These are phyloP conservation scores for Populus euphratica DNA, from an alignment of 345 rosid genomes.

Conservation along the genomic window DNA sequence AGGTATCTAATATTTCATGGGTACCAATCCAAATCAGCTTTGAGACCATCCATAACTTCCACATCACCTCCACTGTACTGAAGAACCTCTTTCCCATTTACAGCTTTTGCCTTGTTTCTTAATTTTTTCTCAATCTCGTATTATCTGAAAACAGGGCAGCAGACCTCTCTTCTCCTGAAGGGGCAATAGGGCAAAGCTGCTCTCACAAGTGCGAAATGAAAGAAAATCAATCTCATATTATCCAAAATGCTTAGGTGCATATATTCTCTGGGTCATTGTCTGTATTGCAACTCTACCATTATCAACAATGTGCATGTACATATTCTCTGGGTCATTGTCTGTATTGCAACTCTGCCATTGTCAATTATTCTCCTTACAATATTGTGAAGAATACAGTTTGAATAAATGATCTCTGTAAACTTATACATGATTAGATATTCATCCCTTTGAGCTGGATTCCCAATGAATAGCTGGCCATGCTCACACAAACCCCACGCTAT, in stretches of 20 bases:
- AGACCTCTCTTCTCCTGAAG: too few species aligned
- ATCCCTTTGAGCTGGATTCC: not conserved
- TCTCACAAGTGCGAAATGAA: too few species aligned
- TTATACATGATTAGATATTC: not conserved
- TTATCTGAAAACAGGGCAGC: too few species aligned
- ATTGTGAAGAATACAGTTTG: not conserved
- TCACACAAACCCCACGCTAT: slow-evolving; percentile 1
- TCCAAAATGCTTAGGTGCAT: too few species aligned
- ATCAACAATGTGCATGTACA: too few species aligned
- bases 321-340: not conserved
- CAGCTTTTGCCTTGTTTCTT: not conserved
- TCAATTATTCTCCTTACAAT: not conserved
- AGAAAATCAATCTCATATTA: too few species aligned
- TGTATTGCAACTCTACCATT: too few species aligned
- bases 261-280: not conserved
- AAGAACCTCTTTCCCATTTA: slow-evolving; percentile 5
- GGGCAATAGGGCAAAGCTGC: too few species aligned
- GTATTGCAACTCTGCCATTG: not conserved
- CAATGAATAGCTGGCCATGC: slow-evolving; percentile 1
- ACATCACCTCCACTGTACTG: slow-evolving; percentile 14
- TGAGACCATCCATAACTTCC: slow-evolving; percentile 10
- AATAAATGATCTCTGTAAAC: not conserved
- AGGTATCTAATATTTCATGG: slow-evolving; percentile 5
- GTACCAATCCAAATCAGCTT: slow-evolving; percentile 15
- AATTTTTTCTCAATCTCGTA: not conserved